Evolutionary conservation across 2,329 filamentous ascomycete species (phyloP).

Genomic region (Colletotrichum zoysiae): DNA sequence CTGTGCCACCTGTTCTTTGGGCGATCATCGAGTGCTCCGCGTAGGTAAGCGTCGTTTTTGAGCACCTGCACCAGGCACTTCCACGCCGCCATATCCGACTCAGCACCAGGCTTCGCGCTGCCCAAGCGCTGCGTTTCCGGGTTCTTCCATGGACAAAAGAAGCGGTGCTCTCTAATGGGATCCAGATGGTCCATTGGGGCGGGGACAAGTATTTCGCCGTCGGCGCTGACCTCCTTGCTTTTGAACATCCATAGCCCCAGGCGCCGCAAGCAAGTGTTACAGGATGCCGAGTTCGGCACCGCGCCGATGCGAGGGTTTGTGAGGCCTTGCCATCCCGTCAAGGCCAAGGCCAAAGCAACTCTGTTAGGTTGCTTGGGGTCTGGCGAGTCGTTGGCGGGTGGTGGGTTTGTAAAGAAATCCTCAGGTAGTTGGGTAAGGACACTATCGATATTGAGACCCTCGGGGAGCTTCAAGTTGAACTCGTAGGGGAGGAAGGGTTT

Average conservation of each 20-base stretch:
- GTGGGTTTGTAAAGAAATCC: constrained; percentile 66
- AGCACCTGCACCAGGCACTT: constrained; percentile 66
- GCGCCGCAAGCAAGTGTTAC: constrained; percentile 87
- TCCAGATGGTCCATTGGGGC: constrained; percentile 77
- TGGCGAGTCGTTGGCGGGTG: constrained; percentile 46
- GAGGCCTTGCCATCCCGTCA: constrained; percentile 82
- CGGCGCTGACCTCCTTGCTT: constrained; percentile 73
- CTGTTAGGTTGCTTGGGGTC: constrained; percentile 60
- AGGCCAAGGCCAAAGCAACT: constrained; percentile 75
- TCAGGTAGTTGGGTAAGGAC: constrained; percentile 63
- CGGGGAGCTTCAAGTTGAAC: constrained; percentile 71
- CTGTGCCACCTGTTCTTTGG: constrained; percentile 41
- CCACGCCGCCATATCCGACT: constrained; percentile 64
- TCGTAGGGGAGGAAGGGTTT: constrained; percentile 70
- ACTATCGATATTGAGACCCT: constrained; percentile 63
- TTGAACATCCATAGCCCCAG: constrained; percentile 96
- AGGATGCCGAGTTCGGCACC: constrained; percentile 80
- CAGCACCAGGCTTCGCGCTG: constrained; percentile 50
- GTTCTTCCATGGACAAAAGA: constrained; percentile 87
- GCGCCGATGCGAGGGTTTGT: constrained; percentile 66
- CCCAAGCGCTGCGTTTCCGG: constrained; percentile 67
- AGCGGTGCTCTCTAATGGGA: constrained; percentile 78
- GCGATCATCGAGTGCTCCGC: constrained; percentile 46
- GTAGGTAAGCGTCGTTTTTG: constrained; percentile 69
- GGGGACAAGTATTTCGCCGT: constrained; percentile 65